A percentile compares a stretch with the other conserved stretches of the same genome.
phyloP scores from a whole-genome alignment of 371 early-diverging fungal genomes.

The Parasitella parasitica region DNA sequence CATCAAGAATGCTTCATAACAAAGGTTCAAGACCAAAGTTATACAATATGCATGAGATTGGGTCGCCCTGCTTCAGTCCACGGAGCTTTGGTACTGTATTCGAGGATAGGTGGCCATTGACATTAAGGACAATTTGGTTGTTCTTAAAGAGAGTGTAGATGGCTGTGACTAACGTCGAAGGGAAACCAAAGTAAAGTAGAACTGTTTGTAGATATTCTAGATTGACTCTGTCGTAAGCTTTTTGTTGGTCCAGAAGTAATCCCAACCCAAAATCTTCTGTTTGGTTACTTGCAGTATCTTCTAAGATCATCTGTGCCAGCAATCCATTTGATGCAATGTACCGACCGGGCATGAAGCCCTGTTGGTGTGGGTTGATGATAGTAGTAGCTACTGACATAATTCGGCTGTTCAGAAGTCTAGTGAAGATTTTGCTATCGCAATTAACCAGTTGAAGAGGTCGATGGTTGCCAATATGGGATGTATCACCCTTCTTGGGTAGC shows the following conservation, averaged over 20 bases:
- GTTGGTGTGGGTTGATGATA: background rate
- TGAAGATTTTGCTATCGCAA: slow-evolving; percentile 23
- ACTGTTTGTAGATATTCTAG: slow-evolving; percentile 7
- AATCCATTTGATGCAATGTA: slow-evolving; percentile 1
- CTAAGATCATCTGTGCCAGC: background rate
- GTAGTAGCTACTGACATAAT: background rate
- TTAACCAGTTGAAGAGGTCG: slow-evolving; percentile 26
- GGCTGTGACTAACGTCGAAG: background rate
- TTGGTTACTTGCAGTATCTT: background rate
- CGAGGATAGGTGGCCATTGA: slow-evolving; percentile 13
- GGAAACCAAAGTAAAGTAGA: slow-evolving; percentile 3
- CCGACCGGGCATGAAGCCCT: background rate
- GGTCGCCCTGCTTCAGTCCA: slow-evolving; percentile 22
- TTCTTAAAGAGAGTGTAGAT: slow-evolving; percentile 19
- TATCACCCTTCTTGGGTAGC: slow-evolving; percentile 24
- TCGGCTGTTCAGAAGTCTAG: slow-evolving; percentile 12
- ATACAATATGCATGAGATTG: background rate
- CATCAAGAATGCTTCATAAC: too few species aligned
- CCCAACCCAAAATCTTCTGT: background rate
- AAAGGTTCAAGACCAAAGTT: too few species aligned
- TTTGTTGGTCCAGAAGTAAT: slow-evolving; percentile 3
- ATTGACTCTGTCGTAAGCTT: slow-evolving; percentile 11
- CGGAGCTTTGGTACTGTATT: background rate
- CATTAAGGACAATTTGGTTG: background rate
- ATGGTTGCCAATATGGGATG: slow-evolving; percentile 15